A percentile compares a stretch with the other conserved stretches of the same genome.
phyloP scores from a whole-genome alignment of 768 basidiomycete species.

The Fistulinella prunicolor region DNA sequence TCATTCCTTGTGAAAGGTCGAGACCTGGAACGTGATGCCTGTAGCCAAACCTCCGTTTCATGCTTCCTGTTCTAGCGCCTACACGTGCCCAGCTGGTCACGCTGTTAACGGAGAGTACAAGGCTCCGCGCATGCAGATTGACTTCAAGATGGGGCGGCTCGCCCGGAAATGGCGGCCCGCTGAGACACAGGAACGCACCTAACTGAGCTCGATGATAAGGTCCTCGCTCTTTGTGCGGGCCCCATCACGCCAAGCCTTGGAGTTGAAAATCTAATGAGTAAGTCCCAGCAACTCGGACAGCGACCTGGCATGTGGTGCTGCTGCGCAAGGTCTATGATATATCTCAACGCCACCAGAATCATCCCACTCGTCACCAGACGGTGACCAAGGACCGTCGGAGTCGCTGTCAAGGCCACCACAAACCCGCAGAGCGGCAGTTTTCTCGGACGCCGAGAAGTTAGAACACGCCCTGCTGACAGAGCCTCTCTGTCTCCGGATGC shows the following conservation, averaged over 20 bases:
- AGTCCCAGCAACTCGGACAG: neutral
- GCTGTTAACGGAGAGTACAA: constrained; percentile 1
- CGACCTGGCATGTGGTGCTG: neutral
- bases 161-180: neutral
- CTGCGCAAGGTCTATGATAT: neutral
- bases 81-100: constrained; percentile 1
- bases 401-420: neutral
- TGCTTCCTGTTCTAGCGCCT: neutral
- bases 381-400: no score
- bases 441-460: neutral
- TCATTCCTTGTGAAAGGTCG: neutral
- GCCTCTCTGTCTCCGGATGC: neutral
- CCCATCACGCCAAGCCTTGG: neutral
- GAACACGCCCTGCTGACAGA: neutral
- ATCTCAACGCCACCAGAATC: neutral
- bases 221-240: constrained; percentile 10
- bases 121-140: constrained; percentile 13
- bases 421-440: neutral
- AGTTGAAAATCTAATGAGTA: neutral
- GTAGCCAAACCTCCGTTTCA: constrained; percentile 1
- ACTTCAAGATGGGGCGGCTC: constrained; percentile 11
- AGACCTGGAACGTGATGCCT: neutral
- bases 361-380: neutral
- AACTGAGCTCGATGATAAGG: constrained; percentile 1
- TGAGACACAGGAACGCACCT: constrained; percentile 1